phyloP scores from a whole-genome alignment of 768 basidiomycete species.

The Cystofilobasidium ferigula region DNA sequence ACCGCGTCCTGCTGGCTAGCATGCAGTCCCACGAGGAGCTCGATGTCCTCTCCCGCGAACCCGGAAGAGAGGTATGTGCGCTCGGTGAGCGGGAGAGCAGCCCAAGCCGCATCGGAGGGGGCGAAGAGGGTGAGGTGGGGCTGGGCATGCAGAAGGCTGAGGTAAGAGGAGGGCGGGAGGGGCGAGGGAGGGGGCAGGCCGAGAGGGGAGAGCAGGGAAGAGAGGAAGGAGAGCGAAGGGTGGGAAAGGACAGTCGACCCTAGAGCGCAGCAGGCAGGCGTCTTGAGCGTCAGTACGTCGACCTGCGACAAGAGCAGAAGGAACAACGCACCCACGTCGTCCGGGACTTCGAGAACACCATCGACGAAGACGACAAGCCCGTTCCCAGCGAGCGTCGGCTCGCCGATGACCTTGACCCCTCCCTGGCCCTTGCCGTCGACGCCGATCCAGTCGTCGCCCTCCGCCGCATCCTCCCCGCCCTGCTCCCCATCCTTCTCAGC shows the following conservation, averaged over 20 bases:
- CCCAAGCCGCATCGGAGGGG: conserved; percentile 74
- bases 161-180: conserved; percentile 2
- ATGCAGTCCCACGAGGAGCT: conserved; percentile 53
- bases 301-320: neutral
- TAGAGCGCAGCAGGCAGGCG: neutral
- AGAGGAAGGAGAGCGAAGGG: conserved; percentile 9
- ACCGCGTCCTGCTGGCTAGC: conserved; percentile 18
- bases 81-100: conserved; percentile 62
- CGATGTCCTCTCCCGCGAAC: conserved; percentile 69
- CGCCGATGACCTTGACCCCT: conserved; percentile 42
- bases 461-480: conserved; percentile 37
- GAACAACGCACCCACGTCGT: conserved; percentile 14
- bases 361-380: conserved; percentile 17
- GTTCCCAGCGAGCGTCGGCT: neutral
- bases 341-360: conserved; percentile 11
- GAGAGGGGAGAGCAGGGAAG: neutral
- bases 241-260: neutral
- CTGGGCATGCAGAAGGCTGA: conserved; percentile 39
- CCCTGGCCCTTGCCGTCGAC: conserved; percentile 66
- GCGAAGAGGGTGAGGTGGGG: conserved; percentile 77
- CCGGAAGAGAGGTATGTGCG: conserved; percentile 77
- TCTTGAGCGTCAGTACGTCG: neutral
- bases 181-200: conserved; percentile 44
- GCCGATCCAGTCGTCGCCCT: conserved; percentile 23
- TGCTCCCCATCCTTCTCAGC: conserved; percentile 39